A percentile compares a stretch with the other conserved stretches of the same genome.
phyloP scores from a whole-genome alignment of 2,329 filamentous ascomycete genomes.

The Aureobasidium sp. region DNA sequence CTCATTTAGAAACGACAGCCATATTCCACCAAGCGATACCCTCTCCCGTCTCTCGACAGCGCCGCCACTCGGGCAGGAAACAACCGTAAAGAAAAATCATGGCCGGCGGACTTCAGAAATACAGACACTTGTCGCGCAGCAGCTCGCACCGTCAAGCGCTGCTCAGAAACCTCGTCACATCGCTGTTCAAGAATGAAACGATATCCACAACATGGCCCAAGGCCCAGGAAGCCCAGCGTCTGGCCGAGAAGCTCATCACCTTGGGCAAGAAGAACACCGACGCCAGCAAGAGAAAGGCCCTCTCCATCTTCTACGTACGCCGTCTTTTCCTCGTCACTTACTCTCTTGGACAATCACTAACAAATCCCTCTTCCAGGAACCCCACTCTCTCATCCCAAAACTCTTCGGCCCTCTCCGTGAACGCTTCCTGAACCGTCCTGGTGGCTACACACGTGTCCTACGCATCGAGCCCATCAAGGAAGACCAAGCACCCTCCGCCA shows the following conservation, averaged over 20 bases:
- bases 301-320: constrained; percentile 71
- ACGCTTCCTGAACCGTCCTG: constrained; percentile 71
- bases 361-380: constrained; percentile 46
- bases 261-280: constrained; percentile 89
- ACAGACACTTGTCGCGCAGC: constrained; percentile 77
- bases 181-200: constrained; percentile 85
- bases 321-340: too few relatives aligned
- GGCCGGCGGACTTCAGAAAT: constrained; percentile 82
- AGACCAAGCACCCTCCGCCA: constrained; percentile 83
- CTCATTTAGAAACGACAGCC: neutral
- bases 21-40: neutral
- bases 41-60: neutral
- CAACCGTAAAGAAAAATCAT: constrained; percentile 42
- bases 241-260: constrained; percentile 92
- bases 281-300: constrained; percentile 66
- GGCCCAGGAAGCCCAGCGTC: constrained; percentile 89
- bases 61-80: constrained; percentile 6
- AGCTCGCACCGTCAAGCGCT: constrained; percentile 87
- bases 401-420: constrained; percentile 76
- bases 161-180: constrained; percentile 91
- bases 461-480: constrained; percentile 82
- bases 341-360: neutral
- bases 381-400: constrained; percentile 67
- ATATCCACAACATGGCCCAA: constrained; percentile 95
- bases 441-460: constrained; percentile 91